Base-by-base conservation (phyloP, 1,284 basidiomycete species). In the Tetrapyrgos nigripes region DNA sequence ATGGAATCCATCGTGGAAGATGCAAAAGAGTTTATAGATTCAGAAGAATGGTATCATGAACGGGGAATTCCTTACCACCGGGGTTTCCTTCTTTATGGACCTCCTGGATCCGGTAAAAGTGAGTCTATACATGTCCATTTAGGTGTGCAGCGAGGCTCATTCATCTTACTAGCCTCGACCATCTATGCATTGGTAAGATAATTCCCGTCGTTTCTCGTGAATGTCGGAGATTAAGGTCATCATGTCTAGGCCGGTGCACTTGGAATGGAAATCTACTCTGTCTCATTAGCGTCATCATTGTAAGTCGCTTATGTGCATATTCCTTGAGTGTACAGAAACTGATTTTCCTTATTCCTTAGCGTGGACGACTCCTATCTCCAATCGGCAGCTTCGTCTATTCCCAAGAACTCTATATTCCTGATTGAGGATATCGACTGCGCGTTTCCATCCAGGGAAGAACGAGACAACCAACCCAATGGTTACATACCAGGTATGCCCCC, bases 341-440 rank as follows among this genome's bases (percentile, higher is more conserved):
- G 13, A 27, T 24, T 53, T 23, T n/a, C n/a, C n/a, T n/a, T 33
- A 31, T 23, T 50, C 48, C 27, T 17, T 60, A 84, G 83, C 31
- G 74, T 85, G 45, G 81, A 84, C 63, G 83, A 85, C 61, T 64
- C 67, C 1, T 77, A 74, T 63, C 73, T 85, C 0, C 73, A 77
- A 57, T 73, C 74, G 13, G 76, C 80, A 1, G 76, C 79, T 6
- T 72, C 81, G 3, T 71, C 73, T 1, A 77, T 83, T 28, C 83
- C 83, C 3, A 81, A 81, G 58, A 72, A 79, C 47, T 77, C 79
- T 14, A 82, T 84, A 23, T 73, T 85, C 35, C 69, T 84, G 3
- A 79, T 84, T 28, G 83, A 84, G 64, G 83, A 84, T 62, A 84
- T 84, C 50, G 83, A 85, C 61, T 84, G 83, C 58, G 83, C 82